Base-by-base conservation (phyloP, 2,329 filamentous ascomycete species). In the Periconia sp. region DNA sequence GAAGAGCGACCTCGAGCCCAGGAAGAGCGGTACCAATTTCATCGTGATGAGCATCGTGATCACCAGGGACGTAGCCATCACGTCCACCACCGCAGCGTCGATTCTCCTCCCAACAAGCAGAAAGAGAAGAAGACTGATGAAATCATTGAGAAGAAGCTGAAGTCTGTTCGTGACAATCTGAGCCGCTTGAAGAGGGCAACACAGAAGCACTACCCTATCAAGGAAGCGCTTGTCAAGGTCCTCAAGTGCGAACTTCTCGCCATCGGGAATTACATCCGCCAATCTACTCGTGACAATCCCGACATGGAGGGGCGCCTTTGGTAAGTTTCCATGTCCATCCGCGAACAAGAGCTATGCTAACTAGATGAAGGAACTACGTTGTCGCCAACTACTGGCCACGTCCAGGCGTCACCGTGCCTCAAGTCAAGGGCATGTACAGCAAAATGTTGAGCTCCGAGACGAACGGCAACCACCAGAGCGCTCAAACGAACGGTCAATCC, bases 231-330 rank as follows among this genome's bases (percentile, higher is more conserved):
- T 31, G 79, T 85, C 16, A 78, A 75, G 57, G 78, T 84, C 30
- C 80, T 86, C 59, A 84, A 84, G 55, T 72, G 74, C 19, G 80
- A 85, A 58, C 69, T 87, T 25, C 73, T 84, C 29, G 76, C 76
- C 4, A 83, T 87, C 63, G 84, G 84, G 39, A 78, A 80, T 42
- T 85, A 84, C 56, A 79, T 86, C 48, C 78, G 80, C 36, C 71
- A 74, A 21, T 68, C 76, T 40, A 63, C 65, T 31, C 61, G 66
- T 23, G 73, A 73, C 37, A 73, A 75, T 21, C 60, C 66, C 24
- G 68, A 69, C 46, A 61, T 79, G 28, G 76, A 79, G 54, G 73
- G 74, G 35, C 75, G 76, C 36, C 73, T 80, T 42, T 81, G 78
- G 78, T 80, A 67, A 66, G 76, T 61, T 15, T 13, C 10, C 17